Percentiles rank a stretch among this genome's conserved stretches.
These are phyloP conservation scores for Bremia lactucae DNA, from an alignment of 352 stramenopile species.

Conservation along the genomic window DNA sequence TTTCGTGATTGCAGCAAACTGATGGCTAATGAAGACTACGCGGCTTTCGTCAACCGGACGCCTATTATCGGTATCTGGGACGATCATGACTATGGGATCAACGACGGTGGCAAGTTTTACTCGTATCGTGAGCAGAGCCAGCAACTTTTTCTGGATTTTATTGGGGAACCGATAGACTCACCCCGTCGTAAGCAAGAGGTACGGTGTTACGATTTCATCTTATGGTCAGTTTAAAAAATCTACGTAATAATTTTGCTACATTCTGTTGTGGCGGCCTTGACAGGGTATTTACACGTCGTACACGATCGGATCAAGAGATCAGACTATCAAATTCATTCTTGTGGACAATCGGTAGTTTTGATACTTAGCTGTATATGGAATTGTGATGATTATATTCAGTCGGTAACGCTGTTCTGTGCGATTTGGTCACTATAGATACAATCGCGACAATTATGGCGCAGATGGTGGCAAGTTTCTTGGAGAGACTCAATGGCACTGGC, in stretches of 20 bases:
- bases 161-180: conserved; percentile 63
- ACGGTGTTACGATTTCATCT: neutral
- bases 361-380: neutral
- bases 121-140: conserved; percentile 66
- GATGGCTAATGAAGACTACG: conserved; percentile 55
- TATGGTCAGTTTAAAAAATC: too few relatives aligned
- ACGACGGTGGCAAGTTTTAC: conserved; percentile 75
- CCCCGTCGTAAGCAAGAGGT: conserved; percentile 67
- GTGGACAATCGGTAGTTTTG: conserved; percentile 61
- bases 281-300: conserved; percentile 84
- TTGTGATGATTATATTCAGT: too few relatives aligned
- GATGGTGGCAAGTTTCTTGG: conserved; percentile 65
- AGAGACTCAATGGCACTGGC: conserved; percentile 71
- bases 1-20: conserved; percentile 31
- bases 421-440: conserved; percentile 33
- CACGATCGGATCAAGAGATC: conserved; percentile 44
- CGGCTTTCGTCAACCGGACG: conserved; percentile 39
- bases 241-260: too few relatives aligned
- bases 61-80: conserved; percentile 84
- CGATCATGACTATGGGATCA: conserved; percentile 88
- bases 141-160: conserved; percentile 79
- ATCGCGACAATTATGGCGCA: conserved; percentile 63
- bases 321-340: conserved; percentile 80
- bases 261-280: neutral
- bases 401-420: too few relatives aligned